Conservation (phyloP, 2,329 filamentous ascomycete species). For the Monosporascus sp. region DNA sequence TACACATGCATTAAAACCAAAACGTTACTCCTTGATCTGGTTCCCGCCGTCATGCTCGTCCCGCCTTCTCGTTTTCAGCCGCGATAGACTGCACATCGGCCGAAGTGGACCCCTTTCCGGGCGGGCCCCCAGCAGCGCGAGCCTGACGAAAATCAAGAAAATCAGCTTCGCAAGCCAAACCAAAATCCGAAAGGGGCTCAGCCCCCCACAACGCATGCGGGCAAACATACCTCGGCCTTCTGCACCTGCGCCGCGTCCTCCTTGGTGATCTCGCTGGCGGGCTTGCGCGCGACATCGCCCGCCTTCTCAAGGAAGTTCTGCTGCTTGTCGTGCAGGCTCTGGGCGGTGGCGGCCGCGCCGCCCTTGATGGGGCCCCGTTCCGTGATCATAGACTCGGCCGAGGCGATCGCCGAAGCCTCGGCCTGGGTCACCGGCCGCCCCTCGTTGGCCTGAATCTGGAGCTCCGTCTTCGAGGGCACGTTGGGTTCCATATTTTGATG, state of each 20-base stretch:
- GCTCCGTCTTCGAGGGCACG: constrained; percentile 14
- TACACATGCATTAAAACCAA: not conserved
- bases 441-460: constrained; percentile 13
- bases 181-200: not conserved
- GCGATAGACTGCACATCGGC: constrained; percentile 23
- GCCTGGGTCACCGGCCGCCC: constrained; percentile 22
- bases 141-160: constrained; percentile 7
- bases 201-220: not conserved
- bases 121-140: constrained; percentile 14
- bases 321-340: constrained; percentile 29
- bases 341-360: constrained; percentile 27
- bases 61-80: constrained; percentile 17
- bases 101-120: constrained; percentile 21
- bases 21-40: too few species aligned
- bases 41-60: not conserved
- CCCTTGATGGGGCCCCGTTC: constrained; percentile 26
- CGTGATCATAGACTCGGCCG: constrained; percentile 23
- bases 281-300: constrained; percentile 24
- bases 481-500: not conserved
- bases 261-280: constrained; percentile 21
- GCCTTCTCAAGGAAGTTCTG: constrained; percentile 27
- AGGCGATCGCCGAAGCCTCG: constrained; percentile 20
- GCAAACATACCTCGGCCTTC: constrained; percentile 19
- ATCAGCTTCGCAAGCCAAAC: not conserved
- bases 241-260: constrained; percentile 25